These are phyloP conservation scores for Talaromyces sp. DNA, from an alignment of 2,329 filamentous ascomycete species.

Conservation along the genomic window DNA sequence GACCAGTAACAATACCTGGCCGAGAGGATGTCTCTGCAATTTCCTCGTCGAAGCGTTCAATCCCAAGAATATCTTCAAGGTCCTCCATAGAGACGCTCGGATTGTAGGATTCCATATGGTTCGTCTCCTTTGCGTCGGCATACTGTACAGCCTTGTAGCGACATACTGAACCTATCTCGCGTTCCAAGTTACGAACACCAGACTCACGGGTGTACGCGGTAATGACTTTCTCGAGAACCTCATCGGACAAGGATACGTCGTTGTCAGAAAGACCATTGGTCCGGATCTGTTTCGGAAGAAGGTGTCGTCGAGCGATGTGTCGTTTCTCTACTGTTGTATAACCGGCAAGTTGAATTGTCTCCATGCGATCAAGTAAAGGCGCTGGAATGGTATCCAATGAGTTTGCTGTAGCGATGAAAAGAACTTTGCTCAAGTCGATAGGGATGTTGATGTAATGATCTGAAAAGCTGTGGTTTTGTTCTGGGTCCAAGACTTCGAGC, in stretches of 20 bases:
- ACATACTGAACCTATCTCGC: slow-evolving; percentile 91
- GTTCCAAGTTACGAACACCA: slow-evolving; percentile 91
- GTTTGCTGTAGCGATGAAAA: slow-evolving; percentile 98
- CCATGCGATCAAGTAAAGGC: slow-evolving; percentile 94
- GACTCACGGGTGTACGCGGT: slow-evolving; percentile 95
- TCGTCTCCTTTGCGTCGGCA: slow-evolving; percentile 79
- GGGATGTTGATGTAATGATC: slow-evolving; percentile 97
- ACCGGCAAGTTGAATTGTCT: slow-evolving; percentile 86
- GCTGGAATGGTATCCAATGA: slow-evolving; percentile 89
- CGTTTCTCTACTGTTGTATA: slow-evolving; percentile 97
- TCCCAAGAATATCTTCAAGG: slow-evolving; percentile 84
- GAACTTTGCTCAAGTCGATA: slow-evolving; percentile 90
- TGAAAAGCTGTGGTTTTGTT: slow-evolving; percentile 91
- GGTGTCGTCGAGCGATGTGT: slow-evolving; percentile 85
- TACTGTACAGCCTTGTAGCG: slow-evolving; percentile 93
- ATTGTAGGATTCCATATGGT: slow-evolving; percentile 66
- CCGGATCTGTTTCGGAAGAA: slow-evolving; percentile 93
- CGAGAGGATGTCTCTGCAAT: slow-evolving; percentile 79
- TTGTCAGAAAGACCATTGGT: slow-evolving; percentile 78
- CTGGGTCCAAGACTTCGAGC: slow-evolving; percentile 95
- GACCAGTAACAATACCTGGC: slow-evolving; percentile 89
- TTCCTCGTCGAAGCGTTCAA: slow-evolving; percentile 92
- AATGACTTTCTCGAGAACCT: slow-evolving; percentile 92
- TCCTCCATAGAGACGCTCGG: slow-evolving; percentile 72
- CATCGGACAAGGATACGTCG: slow-evolving; percentile 72